Base-by-base conservation (phyloP, 768 basidiomycete genomes). In the Gelatoporia subvermispora region DNA sequence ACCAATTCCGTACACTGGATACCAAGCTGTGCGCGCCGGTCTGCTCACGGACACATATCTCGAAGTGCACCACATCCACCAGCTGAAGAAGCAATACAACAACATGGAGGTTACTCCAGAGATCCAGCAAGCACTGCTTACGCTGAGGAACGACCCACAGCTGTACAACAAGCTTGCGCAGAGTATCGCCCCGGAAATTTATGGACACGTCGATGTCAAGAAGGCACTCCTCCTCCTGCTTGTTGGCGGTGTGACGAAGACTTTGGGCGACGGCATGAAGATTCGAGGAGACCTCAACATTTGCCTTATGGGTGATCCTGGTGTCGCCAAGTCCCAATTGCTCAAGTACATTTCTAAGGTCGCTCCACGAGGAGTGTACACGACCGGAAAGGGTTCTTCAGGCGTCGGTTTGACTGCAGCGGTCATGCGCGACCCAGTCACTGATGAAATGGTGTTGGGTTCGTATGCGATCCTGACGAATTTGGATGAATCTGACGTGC, bases 381-480 rank as follows among this genome's bases (percentile, higher is more conserved):
- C 96, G 10, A 99, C 96, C 4, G 96, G 96, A 51, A 92, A 94
- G 65, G 96, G 96, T 56, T 97, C 95, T 4, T 98, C 95, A 1
- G 96, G 96, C 17, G 96, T 99, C 42, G 96, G 96, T 80, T 75
- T 99, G 40, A 99, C 96, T 1, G 96, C 96, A 10, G 96, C 96
- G 17, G 96, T 99, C 45, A 97, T 99, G 93, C 80, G 94, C 39
- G 96, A 99, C 63, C 96, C 96, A 3, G 96, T 98, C 18, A 98
- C 96, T 4, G 96, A 98, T 63, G 96, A 99, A 69, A 97, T 99
- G 90, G 96, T 99, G 34, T 74, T 98, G 41, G 95, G 95, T 93
- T 60, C 47, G 89, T 71, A 41, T 43, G 38, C 52, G 45, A 23
- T 35, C 18, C 22, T 34, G 41, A 21, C 35, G 22, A 36, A 15